Evolutionary conservation across 345 rosid species (phyloP).

Genomic region (Populus alba): DNA sequence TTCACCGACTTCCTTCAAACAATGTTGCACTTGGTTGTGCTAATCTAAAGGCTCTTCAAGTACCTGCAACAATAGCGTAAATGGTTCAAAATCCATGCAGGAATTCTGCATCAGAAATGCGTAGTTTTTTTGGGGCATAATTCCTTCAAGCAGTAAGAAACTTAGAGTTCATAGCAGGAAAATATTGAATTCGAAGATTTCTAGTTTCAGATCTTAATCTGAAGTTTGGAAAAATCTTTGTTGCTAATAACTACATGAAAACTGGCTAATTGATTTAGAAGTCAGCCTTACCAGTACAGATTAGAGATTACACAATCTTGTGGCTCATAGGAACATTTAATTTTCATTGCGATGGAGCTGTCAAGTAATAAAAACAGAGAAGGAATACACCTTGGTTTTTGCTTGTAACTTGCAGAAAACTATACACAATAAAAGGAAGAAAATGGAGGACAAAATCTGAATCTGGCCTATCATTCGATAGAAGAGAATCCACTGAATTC

Average conservation of each 20-base stretch:
- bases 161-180: background rate
- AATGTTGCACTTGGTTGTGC: slow-evolving; percentile 34
- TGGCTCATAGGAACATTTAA: background rate
- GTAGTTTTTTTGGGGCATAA: background rate
- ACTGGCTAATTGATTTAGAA: background rate
- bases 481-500: background rate
- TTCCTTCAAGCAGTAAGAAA: background rate
- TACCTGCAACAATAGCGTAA: slow-evolving; percentile 46
- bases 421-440: background rate
- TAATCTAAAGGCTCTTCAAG: slow-evolving; percentile 45
- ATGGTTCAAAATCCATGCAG: background rate
- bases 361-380: background rate
- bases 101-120: background rate
- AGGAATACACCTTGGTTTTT: background rate
- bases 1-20: slow-evolving; percentile 28
- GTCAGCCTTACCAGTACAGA: background rate
- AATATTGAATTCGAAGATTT: background rate
- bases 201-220: background rate
- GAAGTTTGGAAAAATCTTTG: background rate
- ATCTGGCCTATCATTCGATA: background rate
- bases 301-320: background rate
- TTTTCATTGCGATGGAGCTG: background rate
- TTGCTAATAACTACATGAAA: background rate
- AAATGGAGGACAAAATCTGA: background rate
- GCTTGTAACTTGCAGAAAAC: background rate